These are phyloP conservation scores for Ustilago nuda DNA, from an alignment of 1,284 basidiomycete species.

Conservation along the genomic window DNA sequence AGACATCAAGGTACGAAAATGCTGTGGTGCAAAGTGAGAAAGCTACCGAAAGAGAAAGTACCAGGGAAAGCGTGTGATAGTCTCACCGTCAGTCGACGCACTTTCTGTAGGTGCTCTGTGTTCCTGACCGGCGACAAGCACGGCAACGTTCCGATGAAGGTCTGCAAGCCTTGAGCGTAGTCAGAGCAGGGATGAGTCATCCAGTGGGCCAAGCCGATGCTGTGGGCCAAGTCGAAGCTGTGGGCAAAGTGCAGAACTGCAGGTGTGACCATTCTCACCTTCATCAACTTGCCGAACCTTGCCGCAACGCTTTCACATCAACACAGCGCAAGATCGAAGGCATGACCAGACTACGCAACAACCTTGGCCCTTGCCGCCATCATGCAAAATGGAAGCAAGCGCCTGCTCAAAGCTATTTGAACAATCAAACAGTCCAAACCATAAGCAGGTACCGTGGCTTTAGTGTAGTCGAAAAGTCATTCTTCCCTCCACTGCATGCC, in stretches of 20 bases:
- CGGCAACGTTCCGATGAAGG: not conserved
- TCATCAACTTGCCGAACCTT: not conserved
- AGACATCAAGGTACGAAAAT: no score
- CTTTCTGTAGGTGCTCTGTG: not conserved
- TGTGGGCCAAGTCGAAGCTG: not conserved
- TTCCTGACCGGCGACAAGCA: not conserved
- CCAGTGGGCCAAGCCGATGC: not conserved
- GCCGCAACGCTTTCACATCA: not conserved
- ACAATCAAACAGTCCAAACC: not conserved
- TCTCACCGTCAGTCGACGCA: not conserved
- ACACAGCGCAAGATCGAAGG: not conserved
- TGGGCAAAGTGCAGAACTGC: not conserved
- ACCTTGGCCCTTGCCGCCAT: conserved; percentile 1
- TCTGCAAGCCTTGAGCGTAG: not conserved
- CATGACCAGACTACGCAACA: not conserved
- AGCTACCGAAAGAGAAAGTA: not conserved
- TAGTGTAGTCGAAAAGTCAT: not conserved
- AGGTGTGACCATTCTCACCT: conserved; percentile 4
- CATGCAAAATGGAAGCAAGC: not conserved
- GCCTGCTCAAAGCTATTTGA: not conserved
- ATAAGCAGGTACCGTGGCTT: not conserved
- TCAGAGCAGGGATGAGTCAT: not conserved
- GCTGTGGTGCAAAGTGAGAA: no score
- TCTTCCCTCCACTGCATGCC: not conserved
- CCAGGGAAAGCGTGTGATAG: not conserved